Percentiles rank a stretch among this genome's conserved stretches.
phyloP scores from a whole-genome alignment of 2,329 filamentous ascomycete genomes.

The Setomelanomma holmii region DNA sequence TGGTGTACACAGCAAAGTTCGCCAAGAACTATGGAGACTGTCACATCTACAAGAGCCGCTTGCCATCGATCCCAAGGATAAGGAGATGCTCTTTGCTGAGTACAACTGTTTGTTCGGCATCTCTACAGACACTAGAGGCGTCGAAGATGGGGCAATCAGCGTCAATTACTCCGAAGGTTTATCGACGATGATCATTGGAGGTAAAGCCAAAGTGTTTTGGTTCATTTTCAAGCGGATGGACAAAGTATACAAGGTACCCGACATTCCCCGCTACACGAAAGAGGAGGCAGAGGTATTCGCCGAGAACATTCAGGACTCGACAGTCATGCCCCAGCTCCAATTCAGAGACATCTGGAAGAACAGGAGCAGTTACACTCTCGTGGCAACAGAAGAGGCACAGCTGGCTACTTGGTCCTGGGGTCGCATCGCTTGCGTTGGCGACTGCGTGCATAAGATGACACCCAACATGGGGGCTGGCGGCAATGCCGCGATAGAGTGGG shows the following conservation, averaged over 20 bases:
- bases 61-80: conserved; percentile 8
- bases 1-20: conserved; percentile 18
- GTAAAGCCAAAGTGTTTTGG: conserved; percentile 33
- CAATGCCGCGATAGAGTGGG: conserved; percentile 23
- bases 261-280: conserved; percentile 43
- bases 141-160: conserved; percentile 10
- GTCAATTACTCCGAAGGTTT: conserved; percentile 9
- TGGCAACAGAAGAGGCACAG: conserved; percentile 46
- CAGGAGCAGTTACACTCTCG: conserved; percentile 24
- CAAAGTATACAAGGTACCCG: conserved; percentile 24
- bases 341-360: conserved; percentile 48
- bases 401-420: conserved; percentile 50
- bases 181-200: conserved; percentile 16
- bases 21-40: conserved; percentile 17
- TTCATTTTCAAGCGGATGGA: conserved; percentile 33
- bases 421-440: conserved; percentile 50
- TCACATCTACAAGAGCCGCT: conserved; percentile 5
- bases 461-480: conserved; percentile 26
- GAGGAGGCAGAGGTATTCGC: conserved; percentile 39
- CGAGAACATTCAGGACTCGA: conserved; percentile 26
- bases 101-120: conserved; percentile 23
- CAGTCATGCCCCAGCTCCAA: conserved; percentile 29
- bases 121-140: conserved; percentile 2
- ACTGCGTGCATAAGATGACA: conserved; percentile 52
- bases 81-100: conserved; percentile 13